Evolutionary conservation across 2,329 filamentous ascomycete genomes (phyloP), one percentile per base, ranked within the genome.

Genomic region (Aureobasidium leucospermi): DNA sequence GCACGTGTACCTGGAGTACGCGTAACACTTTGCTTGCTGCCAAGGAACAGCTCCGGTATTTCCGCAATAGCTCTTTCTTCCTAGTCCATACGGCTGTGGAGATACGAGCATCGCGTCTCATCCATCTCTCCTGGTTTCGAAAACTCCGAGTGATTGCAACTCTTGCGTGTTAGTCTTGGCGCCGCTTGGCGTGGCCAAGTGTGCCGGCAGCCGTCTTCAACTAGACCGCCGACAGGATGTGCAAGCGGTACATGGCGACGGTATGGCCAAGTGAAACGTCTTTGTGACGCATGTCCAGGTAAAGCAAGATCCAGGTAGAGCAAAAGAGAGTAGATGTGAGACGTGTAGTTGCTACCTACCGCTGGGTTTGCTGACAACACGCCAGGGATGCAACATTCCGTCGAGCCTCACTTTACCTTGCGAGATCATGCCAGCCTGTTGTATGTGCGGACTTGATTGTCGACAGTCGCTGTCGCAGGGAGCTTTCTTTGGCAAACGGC

Each of bases 21-120:
- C 51, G 51, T 55, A 55, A 55, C 51, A 15, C 39, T 43, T n/a
- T 55, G 38, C 39, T n/a, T 55, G 38, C 39, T 38, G 51, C 51
- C 51, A 55, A 55, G 51, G 32, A 38, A 4, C n/a, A 31, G n/a
- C 13, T 38, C 51, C 51, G 51, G 4, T 31, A n/a, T 31, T 29
- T 41, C 36, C 49, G 49, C n/a, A 9, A 19, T 10, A 5, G 28
- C 16, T 42, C 16, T 23, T 5, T n/a, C n/a, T 13, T 39, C n/a
- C 2, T 31, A 16, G 29, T 6, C 19, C n/a, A 7, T 3, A 36
- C 9, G 8, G 19, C 47, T 23, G 32, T 39, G 47, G 49, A 39
- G 36, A 53, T 34, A 53, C 51, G 51, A 34, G 13, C 3, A 19
- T 31, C 4, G 13, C n/a, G 19, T 36, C 41, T 15, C 5, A 28